Evolutionary conservation across 2,329 filamentous ascomycete species (phyloP), one percentile per base, ranked within the genome.

Genomic region (Xylariaceae sp.): DNA sequence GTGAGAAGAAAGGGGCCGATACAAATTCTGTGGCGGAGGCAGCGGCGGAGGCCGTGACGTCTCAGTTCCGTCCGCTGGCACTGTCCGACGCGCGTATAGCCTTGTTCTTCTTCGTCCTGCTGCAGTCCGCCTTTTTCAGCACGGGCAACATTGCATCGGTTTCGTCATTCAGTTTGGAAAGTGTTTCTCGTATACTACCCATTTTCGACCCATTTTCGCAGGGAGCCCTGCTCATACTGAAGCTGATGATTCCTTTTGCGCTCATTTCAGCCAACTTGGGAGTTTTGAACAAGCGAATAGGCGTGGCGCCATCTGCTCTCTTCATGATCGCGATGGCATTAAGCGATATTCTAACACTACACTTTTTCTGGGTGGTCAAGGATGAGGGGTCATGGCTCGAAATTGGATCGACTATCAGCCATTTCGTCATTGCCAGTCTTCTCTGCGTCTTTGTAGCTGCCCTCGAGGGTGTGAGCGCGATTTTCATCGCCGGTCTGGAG

Each of bases 321-420:
- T 96, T 97, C 67, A 96, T 96, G 85, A 71, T 91, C 2, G 89
- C 95, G 38, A 95, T 96, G 80, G 87, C 86, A 1, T 79, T 94
- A 38, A 90, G 86, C 46, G 93, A 98, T 61, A 80, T 95, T 37
- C 74, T 97, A 61, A 97, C 93, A 3, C 73, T 98, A 39, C 88
- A 93, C 56, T 98, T 98, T 71, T 98, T 98, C 68, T 98, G 88
- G 81, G 88, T 95, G 55, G 93, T 98, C 34, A 87, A 86, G 57
- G 93, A 98, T 54, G 93, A 98, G 62, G 93, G 93, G 0, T 93
- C 86, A 17, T 98, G 93, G 93, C 68, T 98, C 45, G 93, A 98
- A 61, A 98, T 98, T 60, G 93, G 93, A 24, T 95, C 89, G 19
- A 96, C 89, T 3, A 98, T 98, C 52, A 95, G 81, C 57, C 90